Evolutionary conservation across 495 filamentous ascomycete species (phyloP).

Genomic region (Tuber melanosporum): DNA sequence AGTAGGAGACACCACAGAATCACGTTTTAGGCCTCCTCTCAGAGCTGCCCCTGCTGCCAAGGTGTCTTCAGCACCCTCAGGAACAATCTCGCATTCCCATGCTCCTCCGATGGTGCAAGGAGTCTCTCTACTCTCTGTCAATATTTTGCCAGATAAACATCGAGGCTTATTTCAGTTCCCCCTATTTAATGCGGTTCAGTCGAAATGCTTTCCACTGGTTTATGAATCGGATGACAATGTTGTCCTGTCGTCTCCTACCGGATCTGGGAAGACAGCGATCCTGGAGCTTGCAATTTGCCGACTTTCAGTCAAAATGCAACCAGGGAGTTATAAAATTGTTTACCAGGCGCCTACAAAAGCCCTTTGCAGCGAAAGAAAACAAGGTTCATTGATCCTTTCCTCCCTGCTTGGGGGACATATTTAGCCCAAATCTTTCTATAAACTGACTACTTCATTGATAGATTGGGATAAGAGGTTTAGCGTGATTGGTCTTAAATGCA

Average conservation of each 20-base stretch:
- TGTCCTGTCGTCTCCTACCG: slow-evolving; percentile 83
- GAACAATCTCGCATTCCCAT: slow-evolving; percentile 38
- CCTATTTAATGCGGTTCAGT: slow-evolving; percentile 87
- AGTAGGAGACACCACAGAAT: not conserved
- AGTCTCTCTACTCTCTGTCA: slow-evolving; percentile 65
- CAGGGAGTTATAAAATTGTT: slow-evolving; percentile 78
- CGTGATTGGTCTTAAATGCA: slow-evolving; percentile 65
- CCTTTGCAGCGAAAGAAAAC: slow-evolving; percentile 70
- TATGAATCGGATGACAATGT: slow-evolving; percentile 75
- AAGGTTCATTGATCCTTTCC: slow-evolving; percentile 18
- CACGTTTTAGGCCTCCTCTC: not conserved
- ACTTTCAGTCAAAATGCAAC: slow-evolving; percentile 56
- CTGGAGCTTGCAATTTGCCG: slow-evolving; percentile 89
- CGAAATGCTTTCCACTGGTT: slow-evolving; percentile 68
- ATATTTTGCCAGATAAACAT: slow-evolving; percentile 69
- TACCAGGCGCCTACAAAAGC: slow-evolving; percentile 95
- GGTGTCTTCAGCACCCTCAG: not conserved
- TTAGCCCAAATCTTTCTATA: not conserved
- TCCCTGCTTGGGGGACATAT: not conserved
- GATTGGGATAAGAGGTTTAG: slow-evolving; percentile 87
- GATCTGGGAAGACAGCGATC: slow-evolving; percentile 87
- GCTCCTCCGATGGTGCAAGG: slow-evolving; percentile 55
- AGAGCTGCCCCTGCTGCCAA: not conserved
- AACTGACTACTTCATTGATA: slow-evolving; percentile 41
- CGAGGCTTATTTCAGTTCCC: slow-evolving; percentile 70